These are phyloP conservation scores for Diaporthe sp. DNA, from an alignment of 2,329 filamentous ascomycete species.

Conservation along the genomic window DNA sequence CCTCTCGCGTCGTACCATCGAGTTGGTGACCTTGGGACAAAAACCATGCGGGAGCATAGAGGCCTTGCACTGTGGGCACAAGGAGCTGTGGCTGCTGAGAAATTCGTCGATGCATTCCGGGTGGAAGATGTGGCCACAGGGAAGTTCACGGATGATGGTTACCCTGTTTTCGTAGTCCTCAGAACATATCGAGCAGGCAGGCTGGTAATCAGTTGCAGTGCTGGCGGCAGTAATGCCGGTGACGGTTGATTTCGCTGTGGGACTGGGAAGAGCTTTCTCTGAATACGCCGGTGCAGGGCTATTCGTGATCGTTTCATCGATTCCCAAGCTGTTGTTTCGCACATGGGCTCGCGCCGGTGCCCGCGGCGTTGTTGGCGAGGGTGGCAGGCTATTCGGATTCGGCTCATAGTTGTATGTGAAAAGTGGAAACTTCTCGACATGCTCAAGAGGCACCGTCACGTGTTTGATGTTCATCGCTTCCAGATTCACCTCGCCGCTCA, in stretches of 20 bases:
- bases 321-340: constrained; percentile 35
- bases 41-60: constrained; percentile 80
- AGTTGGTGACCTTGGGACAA: constrained; percentile 81
- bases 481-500: constrained; percentile 84
- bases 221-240: constrained; percentile 49
- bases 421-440: constrained; percentile 81
- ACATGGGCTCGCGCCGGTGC: constrained; percentile 39
- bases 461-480: constrained; percentile 89
- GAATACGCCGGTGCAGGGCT: constrained; percentile 35
- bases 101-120: constrained; percentile 92
- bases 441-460: constrained; percentile 78
- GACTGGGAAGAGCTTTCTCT: constrained; percentile 44
- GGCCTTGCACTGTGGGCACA: constrained; percentile 93
- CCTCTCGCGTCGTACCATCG: constrained; percentile 87
- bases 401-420: constrained; percentile 79
- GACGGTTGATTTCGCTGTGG: constrained; percentile 42
- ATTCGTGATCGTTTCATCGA: constrained; percentile 20
- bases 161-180: constrained; percentile 79
- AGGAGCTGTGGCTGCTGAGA: constrained; percentile 80
- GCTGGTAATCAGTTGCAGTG: constrained; percentile 75
- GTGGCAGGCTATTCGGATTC: constrained; percentile 53
- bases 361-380: constrained; percentile 53
- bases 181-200: constrained; percentile 90
- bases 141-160: constrained; percentile 85
- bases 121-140: constrained; percentile 94